These are phyloP conservation scores for Apiospora saccharicola DNA, from an alignment of 2,329 filamentous ascomycete species.

Conservation along the genomic window DNA sequence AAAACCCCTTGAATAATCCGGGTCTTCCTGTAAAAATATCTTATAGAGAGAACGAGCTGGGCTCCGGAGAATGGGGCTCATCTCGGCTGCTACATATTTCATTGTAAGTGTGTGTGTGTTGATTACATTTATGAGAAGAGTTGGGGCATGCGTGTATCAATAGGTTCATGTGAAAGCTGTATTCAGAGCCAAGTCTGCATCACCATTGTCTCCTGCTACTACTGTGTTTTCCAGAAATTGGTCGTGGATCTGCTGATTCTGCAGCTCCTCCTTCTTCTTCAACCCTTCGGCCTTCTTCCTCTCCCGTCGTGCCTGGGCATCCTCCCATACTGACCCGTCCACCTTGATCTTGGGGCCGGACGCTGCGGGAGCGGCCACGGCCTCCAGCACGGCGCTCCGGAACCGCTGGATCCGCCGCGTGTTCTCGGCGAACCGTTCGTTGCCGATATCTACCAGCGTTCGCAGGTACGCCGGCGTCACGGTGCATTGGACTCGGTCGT, in stretches of 20 bases:
- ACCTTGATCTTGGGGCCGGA: conserved; percentile 46
- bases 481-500: conserved; percentile 44
- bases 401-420: conserved; percentile 72
- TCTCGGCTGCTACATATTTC: conserved; percentile 13
- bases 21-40: conserved; percentile 40
- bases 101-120: conserved; percentile 14
- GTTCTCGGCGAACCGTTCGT: conserved; percentile 78
- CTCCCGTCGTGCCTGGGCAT: conserved; percentile 57
- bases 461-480: conserved; percentile 74
- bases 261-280: conserved; percentile 54
- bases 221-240: conserved; percentile 17
- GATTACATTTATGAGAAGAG: not conserved
- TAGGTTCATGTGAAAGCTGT: conserved; percentile 35
- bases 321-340: conserved; percentile 60
- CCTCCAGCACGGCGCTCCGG: conserved; percentile 54
- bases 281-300: conserved; percentile 67
- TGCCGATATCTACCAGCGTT: conserved; percentile 73
- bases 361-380: conserved; percentile 35
- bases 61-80: not conserved
- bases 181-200: conserved; percentile 35
- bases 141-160: not conserved
- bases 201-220: conserved; percentile 29
- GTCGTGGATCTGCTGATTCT: conserved; percentile 33
- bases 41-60: conserved; percentile 35
- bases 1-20: conserved; percentile 5